These are phyloP conservation scores for Microstroma glucosiphilum DNA, from an alignment of 1,284 basidiomycete species.

Conservation along the genomic window DNA sequence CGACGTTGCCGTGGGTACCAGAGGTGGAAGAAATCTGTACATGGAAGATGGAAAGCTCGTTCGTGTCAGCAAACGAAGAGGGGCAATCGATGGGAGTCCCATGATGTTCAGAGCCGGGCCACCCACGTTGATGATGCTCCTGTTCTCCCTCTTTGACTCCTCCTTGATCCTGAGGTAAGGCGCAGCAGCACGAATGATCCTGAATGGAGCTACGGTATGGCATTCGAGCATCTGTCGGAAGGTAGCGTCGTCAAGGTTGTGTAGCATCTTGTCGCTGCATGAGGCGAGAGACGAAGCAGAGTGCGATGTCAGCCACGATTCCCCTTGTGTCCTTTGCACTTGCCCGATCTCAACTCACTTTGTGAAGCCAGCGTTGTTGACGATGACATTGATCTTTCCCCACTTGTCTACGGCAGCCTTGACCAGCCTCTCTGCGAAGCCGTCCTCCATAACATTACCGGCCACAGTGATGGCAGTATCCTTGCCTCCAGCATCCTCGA, in stretches of 20 bases:
- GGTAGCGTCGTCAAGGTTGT: constrained; percentile 74
- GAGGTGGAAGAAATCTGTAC: constrained; percentile 26
- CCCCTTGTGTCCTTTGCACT: background rate
- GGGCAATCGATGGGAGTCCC: background rate
- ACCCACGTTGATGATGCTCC: constrained; percentile 56
- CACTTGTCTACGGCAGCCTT: constrained; percentile 62
- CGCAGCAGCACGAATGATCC: constrained; percentile 73
- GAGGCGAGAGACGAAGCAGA: background rate
- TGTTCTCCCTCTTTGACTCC: constrained; percentile 58
- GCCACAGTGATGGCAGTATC: constrained; percentile 50
- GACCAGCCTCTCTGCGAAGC: constrained; percentile 72
- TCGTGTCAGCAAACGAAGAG: background rate
- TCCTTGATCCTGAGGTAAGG: constrained; percentile 77
- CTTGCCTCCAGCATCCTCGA: constrained; percentile 66
- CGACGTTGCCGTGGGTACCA: constrained; percentile 55
- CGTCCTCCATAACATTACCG: constrained; percentile 51
- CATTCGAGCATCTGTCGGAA: constrained; percentile 76
- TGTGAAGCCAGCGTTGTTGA: constrained; percentile 83
- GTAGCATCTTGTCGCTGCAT: constrained; percentile 69
- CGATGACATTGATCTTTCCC: constrained; percentile 55
- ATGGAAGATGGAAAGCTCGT: background rate
- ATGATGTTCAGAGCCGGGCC: background rate
- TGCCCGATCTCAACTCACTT: constrained; percentile 1
- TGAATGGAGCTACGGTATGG: constrained; percentile 63
- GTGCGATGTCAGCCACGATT: background rate